Base-by-base conservation (phyloP, 2,329 filamentous ascomycete species). In the Zymoseptoria crescenta region DNA sequence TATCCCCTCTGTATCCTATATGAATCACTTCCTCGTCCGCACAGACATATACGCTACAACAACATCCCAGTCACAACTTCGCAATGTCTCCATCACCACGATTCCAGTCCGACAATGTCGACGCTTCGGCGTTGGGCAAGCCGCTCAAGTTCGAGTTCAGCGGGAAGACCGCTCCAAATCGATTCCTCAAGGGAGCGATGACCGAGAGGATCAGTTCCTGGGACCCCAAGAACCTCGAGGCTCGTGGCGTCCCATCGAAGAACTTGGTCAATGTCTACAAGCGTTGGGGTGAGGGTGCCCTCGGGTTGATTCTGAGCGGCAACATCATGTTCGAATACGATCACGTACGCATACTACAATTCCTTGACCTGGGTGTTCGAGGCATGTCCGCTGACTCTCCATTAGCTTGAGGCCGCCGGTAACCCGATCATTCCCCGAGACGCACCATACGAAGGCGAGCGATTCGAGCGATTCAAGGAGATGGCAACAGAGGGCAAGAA, bases 181-280 rank as follows among this genome's bases (percentile, higher is more conserved):
- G 84, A n/a, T 84, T 87, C 67, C 71, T 87, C 63, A 88, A 88
- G 71, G 83, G 77, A 5, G 81, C 86, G 49, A 87, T 88, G 85
- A 82, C 82, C 1, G 86, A 89, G 69, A 76, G 80, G 7, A 74
- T 87, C 13, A 82, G 83, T 0, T 83, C 80, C 4, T 88, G 83
- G 83, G 77, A 82, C 59, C 75, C 80, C 6, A 77, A 77, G 24
- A 76, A 83, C 58, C 65, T 81, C 8, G 72, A 78, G 21, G 76
- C 76, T 3, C 79, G 85, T 49, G 80, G 82, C 24, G 73, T 86
- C 4, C 80, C 83, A 6, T 77, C 76, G 10, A 76, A 79, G 62
- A 74, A 80, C 57, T 66, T 83, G 20, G 76, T 83, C 65, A 81
- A 84, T 30, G 74, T 84, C 49, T 87, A 87, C 71, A 75, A 78